A percentile compares a stretch with the other conserved stretches of the same genome.
Evolutionary conservation across 305 asterid species (phyloP).

Genomic region (Rubia occidens): DNA sequence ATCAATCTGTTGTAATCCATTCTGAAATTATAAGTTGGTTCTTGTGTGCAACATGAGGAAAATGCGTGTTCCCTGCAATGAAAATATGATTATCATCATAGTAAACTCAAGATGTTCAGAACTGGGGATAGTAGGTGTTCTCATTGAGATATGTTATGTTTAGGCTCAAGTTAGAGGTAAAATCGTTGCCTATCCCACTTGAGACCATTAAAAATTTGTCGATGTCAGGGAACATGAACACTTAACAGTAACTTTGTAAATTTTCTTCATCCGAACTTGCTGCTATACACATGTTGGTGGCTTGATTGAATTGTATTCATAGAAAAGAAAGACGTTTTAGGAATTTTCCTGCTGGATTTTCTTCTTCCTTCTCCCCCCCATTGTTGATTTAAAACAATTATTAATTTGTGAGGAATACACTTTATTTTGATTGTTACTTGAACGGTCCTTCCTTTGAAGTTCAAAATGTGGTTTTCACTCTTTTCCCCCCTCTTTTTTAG

Average conservation of each 20-base stretch:
- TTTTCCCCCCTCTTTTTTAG: slow-evolving; percentile 27
- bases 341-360: background rate
- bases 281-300: background rate
- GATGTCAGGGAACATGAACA: background rate
- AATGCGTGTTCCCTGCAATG: background rate
- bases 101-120: background rate
- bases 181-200: background rate
- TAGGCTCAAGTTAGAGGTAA: background rate
- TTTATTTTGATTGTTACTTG: background rate
- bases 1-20: background rate
- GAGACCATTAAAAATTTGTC: background rate
- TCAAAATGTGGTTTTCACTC: background rate
- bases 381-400: background rate
- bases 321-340: background rate
- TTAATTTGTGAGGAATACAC: background rate
- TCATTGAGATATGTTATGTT: background rate
- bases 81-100: background rate
- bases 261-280: background rate
- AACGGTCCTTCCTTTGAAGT: background rate
- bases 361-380: background rate
- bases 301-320: background rate
- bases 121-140: background rate
- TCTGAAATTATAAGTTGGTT: background rate
- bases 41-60: background rate
- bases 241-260: background rate